Base-by-base conservation (phyloP, 805 yeast genomes). In the Blastobotrys parvus region DNA sequence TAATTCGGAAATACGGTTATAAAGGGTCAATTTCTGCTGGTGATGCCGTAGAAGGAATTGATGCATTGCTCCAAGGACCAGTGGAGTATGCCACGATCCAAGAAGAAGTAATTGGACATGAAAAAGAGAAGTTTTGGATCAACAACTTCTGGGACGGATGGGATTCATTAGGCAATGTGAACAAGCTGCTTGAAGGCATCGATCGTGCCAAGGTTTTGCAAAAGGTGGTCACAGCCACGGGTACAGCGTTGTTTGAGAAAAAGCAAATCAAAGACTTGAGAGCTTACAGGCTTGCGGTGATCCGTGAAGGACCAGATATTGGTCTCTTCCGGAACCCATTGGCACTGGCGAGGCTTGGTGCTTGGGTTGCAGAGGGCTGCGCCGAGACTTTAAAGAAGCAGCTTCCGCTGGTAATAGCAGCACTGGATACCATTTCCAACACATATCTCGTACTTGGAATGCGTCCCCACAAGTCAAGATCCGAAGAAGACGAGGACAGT, bases 281-380 rank as follows among this genome's bases (percentile, higher is more conserved):
- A 38, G 72, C 86, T 16, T 92, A 84, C 60, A 70, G 96, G 45
- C 69, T 92, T 39, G 94, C 94, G 37, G 95, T 92, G 7, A 62
- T 94, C 34, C 85, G 82, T 49, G 97, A 89, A 57, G 94, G 88
- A 1, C 92, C 94, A 3, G 92, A 86, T 54, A 67, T 86, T 21
- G 75, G 71, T 22, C 64, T 85, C 41, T 90, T 87, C 62, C 74
- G 74, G 52, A 94, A 92, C 60, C 98, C 98, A 3, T 64, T 92
- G 45, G 85, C 94, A 36, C 63, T 94, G 37, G 68, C 86, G 32
- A 76, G 94, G 52, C 67, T 92, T 20, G 97, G 97, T 0, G 75
- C 78, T 45, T 94, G 98, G 98, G 69, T 92, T 3, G 66, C 87
- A 37, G 97, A 94, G 58, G 81, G 87, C 46, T 82, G 90, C 53